Base-by-base conservation (phyloP, 2,329 filamentous ascomycete species). In the Monosporascus cannonballus region DNA sequence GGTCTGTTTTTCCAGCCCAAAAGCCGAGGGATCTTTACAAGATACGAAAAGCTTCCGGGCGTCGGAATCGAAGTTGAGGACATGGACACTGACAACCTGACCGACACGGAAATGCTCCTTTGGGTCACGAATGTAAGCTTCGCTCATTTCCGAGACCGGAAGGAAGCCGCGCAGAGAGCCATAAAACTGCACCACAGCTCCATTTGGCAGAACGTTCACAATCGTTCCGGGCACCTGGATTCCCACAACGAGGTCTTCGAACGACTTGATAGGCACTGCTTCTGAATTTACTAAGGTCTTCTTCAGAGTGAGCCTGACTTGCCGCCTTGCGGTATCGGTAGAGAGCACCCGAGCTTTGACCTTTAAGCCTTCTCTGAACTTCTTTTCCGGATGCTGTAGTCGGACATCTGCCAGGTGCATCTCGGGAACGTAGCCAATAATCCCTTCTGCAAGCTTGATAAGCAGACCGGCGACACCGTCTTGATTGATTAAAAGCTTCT, bases 71-170 rank as follows among this genome's bases (percentile, higher is more conserved):
- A 96, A 84, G 48, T 86, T 88, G 36, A 96, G 71, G n/a, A 95
- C 84, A 64, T 93, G 89, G 20, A 96, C 89, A 63, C 84, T 95
- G 59, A 99, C 87, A 2, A 96, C 93, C 68, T 99, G 94, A 1
- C 94, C 95, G 44, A 85, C 73, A 37, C 87, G 85, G 75, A 99
- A 99, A 71, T 97, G 92, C 64, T 95, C 85, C 46, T 82, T 83
- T 4, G 94, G 91, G 64, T 96, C 89, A 60, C 87, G 83, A 64
- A 99, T 96, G 66, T 87, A 96, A 11, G 92, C 91, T 68, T 99
- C 94, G 67, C 94, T 97, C 94, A 99, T 99, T 71, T 99, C 93
- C 1, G 89, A 89, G 1, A 96, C 86, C 2, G 94, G 94, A 51
- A 99, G 78, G 74, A 95, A 99, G 8, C 88, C 95, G 59, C 84